Evolutionary conservation across 768 basidiomycete genomes (phyloP), one percentile per base, ranked within the genome.

Genomic region (Mycena indigotica): DNA sequence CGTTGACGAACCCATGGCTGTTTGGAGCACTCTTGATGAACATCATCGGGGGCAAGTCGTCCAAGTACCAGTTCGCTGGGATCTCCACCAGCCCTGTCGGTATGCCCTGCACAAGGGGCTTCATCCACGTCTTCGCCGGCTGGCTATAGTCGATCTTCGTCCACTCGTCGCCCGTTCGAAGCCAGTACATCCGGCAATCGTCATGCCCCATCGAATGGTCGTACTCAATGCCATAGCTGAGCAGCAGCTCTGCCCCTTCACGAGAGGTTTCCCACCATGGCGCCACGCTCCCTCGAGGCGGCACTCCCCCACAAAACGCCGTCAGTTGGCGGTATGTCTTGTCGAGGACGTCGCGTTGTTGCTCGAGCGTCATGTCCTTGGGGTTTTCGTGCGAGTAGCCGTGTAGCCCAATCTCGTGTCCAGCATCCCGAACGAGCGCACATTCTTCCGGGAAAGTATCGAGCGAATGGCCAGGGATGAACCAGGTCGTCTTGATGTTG

Each of bases 251-350:
- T 0, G 83, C 83, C 3, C 84, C 85, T 68, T 88, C 87, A 59
- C 81, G 84, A 69, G 82, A 85, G 2, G 83, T 83, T 68, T 91
- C 89, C 88, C 88, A 91, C 87, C 89, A 91, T 0, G 88, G 88
- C 1, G 88, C 88, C 29, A 88, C 87, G 50, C 80, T 83, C 35
- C 84, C 85, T 71, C 76, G 55, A 15, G 60, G 85, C 23, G 83
- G 74, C 16, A 78, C 69, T 24, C 84, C 83, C 57, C 81, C 71
- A 66, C 86, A 87, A 66, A 89, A 89, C 13, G 79, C 76, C 1
- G 87, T 88, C 39, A 89, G 72, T n/a, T 88, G 73, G 19, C 82
- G 73, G 69, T 80, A 79, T 0, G 87, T 89, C 62, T 87, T 75
- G 52, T 88, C 82, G 32, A 91, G 72, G 51, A 91, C 84, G 61